Base-by-base conservation (phyloP, 2,329 filamentous ascomycete species). In the Fusarium lyarnte region DNA sequence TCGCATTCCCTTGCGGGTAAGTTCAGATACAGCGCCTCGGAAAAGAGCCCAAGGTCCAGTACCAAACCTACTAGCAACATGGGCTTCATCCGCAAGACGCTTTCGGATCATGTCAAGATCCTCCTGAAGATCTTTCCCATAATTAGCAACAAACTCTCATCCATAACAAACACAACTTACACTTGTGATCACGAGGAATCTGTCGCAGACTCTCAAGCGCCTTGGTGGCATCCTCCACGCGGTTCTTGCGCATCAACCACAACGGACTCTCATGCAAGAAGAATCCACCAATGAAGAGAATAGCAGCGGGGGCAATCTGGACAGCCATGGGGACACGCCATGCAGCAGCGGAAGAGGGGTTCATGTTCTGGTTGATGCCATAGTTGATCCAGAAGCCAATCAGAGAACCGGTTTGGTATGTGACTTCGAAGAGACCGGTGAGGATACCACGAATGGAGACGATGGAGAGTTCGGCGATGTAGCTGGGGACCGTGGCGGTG, bases 401-500 rank as follows among this genome's bases (percentile, higher is more conserved):
- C 10, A 84, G 69, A 2, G 80, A 79, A 3, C 87, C 88, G 10
- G 87, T 84, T 69, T 89, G 87, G 67, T 88, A 88, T 1, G 86
- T 84, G 13, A 89, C 81, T 66, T 85, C 83, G 72, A 84, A 87
- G 33, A 88, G 77, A 19, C 88, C 88, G 11, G 88, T 87, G 6
- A 89, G 84, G 31, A 88, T 82, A 73, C 89, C 89, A 74, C 90
- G 85, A 58, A 86, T 89, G 5, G 86, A 86, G 1, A 89, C 85
- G 72, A 88, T 84, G 1, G 89, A 88, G 59, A 88, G 86, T 77
- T 92, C 90, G 14, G 89, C 87, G 64, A 91, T 89, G 77, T 92
- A 92, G 38, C 89, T 85, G 6, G 89, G 90, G 6, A 91, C 87
- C 10, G 86, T 87, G 75, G 87, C 88, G 13, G 85, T 87, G 75